Base-by-base conservation (phyloP, 2,329 filamentous ascomycete species). In the Penicillium sclerotigenum region DNA sequence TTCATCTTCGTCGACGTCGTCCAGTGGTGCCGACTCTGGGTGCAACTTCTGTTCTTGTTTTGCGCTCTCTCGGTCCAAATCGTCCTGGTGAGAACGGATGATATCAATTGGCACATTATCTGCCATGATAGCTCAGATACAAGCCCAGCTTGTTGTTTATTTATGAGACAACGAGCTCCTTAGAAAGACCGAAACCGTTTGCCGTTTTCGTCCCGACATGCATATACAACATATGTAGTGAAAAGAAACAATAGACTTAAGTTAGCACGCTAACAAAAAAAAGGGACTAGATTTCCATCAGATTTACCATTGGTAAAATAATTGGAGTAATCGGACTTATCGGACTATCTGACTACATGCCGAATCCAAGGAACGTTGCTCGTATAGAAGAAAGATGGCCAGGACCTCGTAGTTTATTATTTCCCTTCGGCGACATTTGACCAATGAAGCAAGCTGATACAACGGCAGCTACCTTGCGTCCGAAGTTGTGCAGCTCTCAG, bases 71-170 rank as follows among this genome's bases (percentile, higher is more conserved):
- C 59, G 34, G 26, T 56, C 53, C 9, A 46, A n/a, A 18, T 60
- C 59, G 3, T 59, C 52, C 18, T 63, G 54, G 24, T 60, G 59
- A 1, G 63, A 68, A 45, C 54, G 65, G 24, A 69, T 67, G 11
- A 69, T 65, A 57, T 73, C 68, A 24, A 71, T 64, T 33, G 68
- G 67, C 8, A 61, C 50, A 64, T 72, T 67, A 47, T 71, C 70
- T 28, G 67, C 62, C 71, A 73, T 73, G 20, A 14, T 37, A 40
- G 36, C 18, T 28, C 47, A 22, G 14, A n/a, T 26, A 22, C 43
- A 38, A 47, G 9, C 28, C n/a, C 31, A 24, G 36, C 34, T 29
- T 36, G 31, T 29, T n/a, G 47, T 31, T 31, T 37, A 38, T 20
- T 20, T 46, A 10, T 48, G 49, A 22, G 16, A 22, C 43, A 42